phyloP scores from a whole-genome alignment of 2,329 filamentous ascomycete genomes.

The Claviceps spartinae region DNA sequence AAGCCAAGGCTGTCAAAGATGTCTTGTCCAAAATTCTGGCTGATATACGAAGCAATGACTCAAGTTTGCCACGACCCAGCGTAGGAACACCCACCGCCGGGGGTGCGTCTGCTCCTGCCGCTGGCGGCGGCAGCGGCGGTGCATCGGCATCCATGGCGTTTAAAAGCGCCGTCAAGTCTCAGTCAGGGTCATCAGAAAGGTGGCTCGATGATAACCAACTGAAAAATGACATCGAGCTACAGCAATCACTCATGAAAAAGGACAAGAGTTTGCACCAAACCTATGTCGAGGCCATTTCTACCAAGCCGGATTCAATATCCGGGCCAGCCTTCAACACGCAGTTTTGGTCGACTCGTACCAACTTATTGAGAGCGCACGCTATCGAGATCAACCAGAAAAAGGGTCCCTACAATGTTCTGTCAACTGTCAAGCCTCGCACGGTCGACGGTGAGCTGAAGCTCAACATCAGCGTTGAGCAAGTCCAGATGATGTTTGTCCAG shows the following conservation, averaged over 20 bases:
- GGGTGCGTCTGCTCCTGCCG: constrained; percentile 16
- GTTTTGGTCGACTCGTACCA: constrained; percentile 86
- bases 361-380: constrained; percentile 76
- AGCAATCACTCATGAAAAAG: constrained; percentile 76
- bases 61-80: constrained; percentile 34
- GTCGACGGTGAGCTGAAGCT: constrained; percentile 50
- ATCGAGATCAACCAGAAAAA: constrained; percentile 78
- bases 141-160: constrained; percentile 63
- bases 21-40: constrained; percentile 66
- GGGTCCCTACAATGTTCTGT: constrained; percentile 87
- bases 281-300: constrained; percentile 70
- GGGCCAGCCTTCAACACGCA: constrained; percentile 73
- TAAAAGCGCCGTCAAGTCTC: constrained; percentile 51
- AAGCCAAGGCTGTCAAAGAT: constrained; percentile 78
- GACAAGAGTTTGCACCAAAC: constrained; percentile 65
- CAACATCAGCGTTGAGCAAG: constrained; percentile 81
- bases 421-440: constrained; percentile 61
- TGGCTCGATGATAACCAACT: constrained; percentile 75
- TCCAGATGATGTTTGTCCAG: constrained; percentile 83
- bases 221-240: constrained; percentile 65
- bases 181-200: constrained; percentile 36
- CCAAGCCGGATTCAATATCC: constrained; percentile 74
- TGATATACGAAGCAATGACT: constrained; percentile 45
- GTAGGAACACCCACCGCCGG: constrained; percentile 14
- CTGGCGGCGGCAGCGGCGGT: constrained; percentile 20